Percentiles rank a stretch among this genome's conserved stretches.
Evolutionary conservation across 2,329 filamentous ascomycete species (phyloP).

Genomic region (Colletotrichum endophyticum): DNA sequence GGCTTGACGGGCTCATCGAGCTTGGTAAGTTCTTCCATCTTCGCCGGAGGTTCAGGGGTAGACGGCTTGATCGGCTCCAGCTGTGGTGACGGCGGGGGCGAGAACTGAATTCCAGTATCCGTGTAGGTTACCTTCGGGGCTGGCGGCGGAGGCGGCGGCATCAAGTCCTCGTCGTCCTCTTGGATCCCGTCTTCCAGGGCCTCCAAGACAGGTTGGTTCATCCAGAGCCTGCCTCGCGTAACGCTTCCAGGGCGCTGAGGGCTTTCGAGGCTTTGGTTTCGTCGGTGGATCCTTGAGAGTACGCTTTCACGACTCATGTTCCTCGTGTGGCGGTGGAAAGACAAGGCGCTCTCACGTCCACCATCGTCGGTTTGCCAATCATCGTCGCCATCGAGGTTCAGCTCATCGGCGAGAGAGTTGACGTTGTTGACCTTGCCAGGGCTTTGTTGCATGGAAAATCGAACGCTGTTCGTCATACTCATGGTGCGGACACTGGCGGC

Average conservation of each 20-base stretch:
- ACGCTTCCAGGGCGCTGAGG: conserved; percentile 60
- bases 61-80: conserved; percentile 42
- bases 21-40: conserved; percentile 44
- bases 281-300: conserved; percentile 52
- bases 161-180: conserved; percentile 50
- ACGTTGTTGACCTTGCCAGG: conserved; percentile 62
- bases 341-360: conserved; percentile 67
- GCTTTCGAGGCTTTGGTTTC: conserved; percentile 65
- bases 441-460: conserved; percentile 72
- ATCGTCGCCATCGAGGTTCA: conserved; percentile 85
- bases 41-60: conserved; percentile 44
- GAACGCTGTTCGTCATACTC: conserved; percentile 74
- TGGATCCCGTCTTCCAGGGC: conserved; percentile 56
- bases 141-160: conserved; percentile 27
- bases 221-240: conserved; percentile 54
- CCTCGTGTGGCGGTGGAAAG: conserved; percentile 54
- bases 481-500: conserved; percentile 75
- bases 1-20: conserved; percentile 36
- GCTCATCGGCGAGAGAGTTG: conserved; percentile 86
- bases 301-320: conserved; percentile 64
- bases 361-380: conserved; percentile 74
- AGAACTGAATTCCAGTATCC: conserved; percentile 82
- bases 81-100: conserved; percentile 78
- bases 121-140: conserved; percentile 61
- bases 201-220: conserved; percentile 61